Evolutionary conservation across 257 asterid genomes (phyloP).

Genomic region (Fraxinus cuspidata): DNA sequence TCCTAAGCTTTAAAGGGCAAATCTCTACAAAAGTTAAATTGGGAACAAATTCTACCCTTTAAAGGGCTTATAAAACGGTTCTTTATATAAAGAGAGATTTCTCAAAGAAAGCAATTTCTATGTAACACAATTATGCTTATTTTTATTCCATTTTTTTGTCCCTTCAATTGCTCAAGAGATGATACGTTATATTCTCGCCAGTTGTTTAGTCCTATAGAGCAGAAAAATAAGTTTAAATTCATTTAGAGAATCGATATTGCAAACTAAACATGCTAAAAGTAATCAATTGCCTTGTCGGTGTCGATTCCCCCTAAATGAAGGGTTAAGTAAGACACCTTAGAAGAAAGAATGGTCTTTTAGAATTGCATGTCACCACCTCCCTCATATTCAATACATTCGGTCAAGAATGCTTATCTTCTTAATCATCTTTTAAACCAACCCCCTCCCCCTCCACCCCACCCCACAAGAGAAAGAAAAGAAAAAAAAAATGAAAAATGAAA

Average conservation of each 20-base stretch:
- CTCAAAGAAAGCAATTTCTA: slow-evolving; percentile 17
- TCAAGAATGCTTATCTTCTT: neutral
- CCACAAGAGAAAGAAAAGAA: neutral
- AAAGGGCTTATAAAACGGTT: slow-evolving; percentile 3
- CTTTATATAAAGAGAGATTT: slow-evolving; percentile 26
- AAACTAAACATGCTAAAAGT: too few species aligned
- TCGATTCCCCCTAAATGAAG: neutral
- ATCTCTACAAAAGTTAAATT: slow-evolving; percentile 27
- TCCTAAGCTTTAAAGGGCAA: slow-evolving; percentile 40
- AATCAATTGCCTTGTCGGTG: neutral
- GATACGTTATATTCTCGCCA: neutral
- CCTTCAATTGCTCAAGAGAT: slow-evolving; percentile 27
- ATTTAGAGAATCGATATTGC: too few species aligned
- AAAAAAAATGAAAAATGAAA: neutral
- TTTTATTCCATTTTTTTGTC: slow-evolving; percentile 29
- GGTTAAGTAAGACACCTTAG: too few species aligned
- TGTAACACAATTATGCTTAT: slow-evolving; percentile 11
- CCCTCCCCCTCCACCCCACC: neutral
- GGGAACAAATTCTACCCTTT: slow-evolving; percentile 44
- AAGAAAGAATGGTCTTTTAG: too few species aligned
- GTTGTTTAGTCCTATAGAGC: neutral
- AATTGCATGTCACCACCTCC: neutral
- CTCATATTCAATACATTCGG: neutral
- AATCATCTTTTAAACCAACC: neutral
- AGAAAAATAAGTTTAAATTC: neutral